These are phyloP conservation scores for Cucurbita ficifolia DNA, from an alignment of 306 rosid species.

Conservation along the genomic window DNA sequence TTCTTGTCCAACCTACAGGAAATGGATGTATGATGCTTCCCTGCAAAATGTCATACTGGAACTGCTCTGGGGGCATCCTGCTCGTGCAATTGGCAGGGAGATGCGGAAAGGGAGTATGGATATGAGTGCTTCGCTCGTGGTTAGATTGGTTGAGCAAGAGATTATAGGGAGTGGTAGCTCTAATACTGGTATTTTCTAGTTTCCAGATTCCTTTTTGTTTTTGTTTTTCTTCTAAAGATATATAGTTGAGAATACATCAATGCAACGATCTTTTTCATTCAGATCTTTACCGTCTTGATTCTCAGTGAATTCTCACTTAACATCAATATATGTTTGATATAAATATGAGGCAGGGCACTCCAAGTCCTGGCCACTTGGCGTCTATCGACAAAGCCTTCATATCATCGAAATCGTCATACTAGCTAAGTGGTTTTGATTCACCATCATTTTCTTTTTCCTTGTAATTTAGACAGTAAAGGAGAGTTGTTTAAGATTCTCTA, in stretches of 20 bases:
- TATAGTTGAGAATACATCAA: conserved; percentile 13
- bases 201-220: background rate
- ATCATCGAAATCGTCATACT: background rate
- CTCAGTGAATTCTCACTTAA: conserved; percentile 4
- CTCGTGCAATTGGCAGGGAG: background rate
- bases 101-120: conserved; percentile 10
- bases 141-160: conserved; percentile 21
- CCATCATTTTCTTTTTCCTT: background rate
- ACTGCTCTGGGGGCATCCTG: background rate
- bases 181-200: conserved; percentile 8
- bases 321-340: conserved; percentile 12
- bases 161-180: conserved; percentile 19
- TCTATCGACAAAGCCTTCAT: conserved; percentile 2
- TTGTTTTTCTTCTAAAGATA: background rate
- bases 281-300: background rate
- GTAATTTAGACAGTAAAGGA: background rate
- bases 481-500: background rate
- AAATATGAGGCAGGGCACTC: conserved; percentile 5
- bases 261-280: conserved; percentile 13
- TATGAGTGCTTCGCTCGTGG: conserved; percentile 19
- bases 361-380: background rate
- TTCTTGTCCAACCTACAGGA: background rate
- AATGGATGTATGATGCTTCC: conserved; percentile 3
- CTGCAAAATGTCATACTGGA: background rate
- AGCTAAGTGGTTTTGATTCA: background rate